Evolutionary conservation across 1,284 basidiomycete genomes (phyloP).

Genomic region (Ceratobasidium theobromae): DNA sequence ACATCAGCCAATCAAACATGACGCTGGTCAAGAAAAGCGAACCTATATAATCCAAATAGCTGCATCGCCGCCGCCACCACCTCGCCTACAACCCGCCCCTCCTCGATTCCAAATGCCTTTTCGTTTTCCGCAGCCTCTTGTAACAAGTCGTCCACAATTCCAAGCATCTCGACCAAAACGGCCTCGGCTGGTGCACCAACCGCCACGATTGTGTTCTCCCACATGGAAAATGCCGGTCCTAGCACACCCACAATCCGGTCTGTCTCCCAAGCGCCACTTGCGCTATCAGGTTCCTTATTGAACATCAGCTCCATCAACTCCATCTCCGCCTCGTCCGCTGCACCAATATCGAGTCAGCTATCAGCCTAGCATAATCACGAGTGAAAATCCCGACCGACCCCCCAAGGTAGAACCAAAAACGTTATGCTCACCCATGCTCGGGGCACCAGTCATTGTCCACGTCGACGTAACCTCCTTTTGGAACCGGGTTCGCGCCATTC

Average conservation of each 20-base stretch:
- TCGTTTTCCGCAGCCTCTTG: constrained; percentile 32
- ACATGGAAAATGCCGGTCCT: constrained; percentile 18
- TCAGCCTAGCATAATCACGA: no score
- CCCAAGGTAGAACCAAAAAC: neutral
- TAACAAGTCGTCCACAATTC: constrained; percentile 34
- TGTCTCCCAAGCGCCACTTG: constrained; percentile 33
- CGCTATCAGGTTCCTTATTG: constrained; percentile 28
- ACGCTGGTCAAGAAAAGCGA: neutral
- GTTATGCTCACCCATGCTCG: constrained; percentile 25
- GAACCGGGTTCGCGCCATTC: constrained; percentile 23
- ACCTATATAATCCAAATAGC: constrained; percentile 24
- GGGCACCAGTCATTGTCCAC: constrained; percentile 19
- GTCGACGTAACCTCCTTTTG: neutral
- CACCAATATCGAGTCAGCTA: no score
- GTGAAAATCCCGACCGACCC: neutral
- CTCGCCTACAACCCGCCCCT: constrained; percentile 35
- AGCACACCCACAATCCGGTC: constrained; percentile 31
- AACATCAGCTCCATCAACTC: constrained; percentile 30
- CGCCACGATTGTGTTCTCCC: constrained; percentile 1
- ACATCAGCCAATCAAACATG: neutral
- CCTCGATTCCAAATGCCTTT: constrained; percentile 25
- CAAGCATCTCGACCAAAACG: constrained; percentile 33
- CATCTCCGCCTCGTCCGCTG: constrained; percentile 8
- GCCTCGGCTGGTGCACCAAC: neutral
- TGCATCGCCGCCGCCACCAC: constrained; percentile 26